Evolutionary conservation across 2,329 filamentous ascomycete genomes (phyloP), one percentile per base, ranked within the genome.

Genomic region (Calonectria hongkongensis): DNA sequence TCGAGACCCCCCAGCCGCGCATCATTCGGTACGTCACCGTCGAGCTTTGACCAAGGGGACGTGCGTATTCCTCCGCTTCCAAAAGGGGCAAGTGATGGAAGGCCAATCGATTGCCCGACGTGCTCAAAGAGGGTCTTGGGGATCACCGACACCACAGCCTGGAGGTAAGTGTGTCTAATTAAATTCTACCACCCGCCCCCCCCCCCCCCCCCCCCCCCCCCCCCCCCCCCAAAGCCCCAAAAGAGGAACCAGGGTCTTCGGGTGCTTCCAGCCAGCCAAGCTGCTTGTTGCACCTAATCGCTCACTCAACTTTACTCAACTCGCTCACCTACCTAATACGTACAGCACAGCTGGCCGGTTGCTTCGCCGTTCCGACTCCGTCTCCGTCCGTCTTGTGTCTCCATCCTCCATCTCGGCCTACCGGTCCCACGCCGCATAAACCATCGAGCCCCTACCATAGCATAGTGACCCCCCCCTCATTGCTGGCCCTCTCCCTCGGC

Each of bases 301-400:
- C 54, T 60, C 54, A 60, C 54, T 25, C 54, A 48, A 48, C 45
- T 33, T 50, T 8, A 51, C 50, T 62, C 47, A 51, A 45, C 66
- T 50, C 10, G 39, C 50, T 62, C 47, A 51, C 66, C 66, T 68
- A 62, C 66, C 66, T 33, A 68, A 68, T 62, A 63, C 56, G 66
- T 68, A 36, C 25, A 62, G 13, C 45, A 33, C 39, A 47, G 13
- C 58, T 28, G 41, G 41, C 58, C 58, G 41, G 39, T 16, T 41
- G 33, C 33, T 60, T 41, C 54, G 54, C 54, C 54, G 54, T 60
- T 60, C 54, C 54, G 54, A 41, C 54, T 60, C 54, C 54, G 54
- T 60, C 54, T 28, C 54, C 54, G 54, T 60, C 66, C 51, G 41
- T 60, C 63, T 64, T 45, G 25, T 45, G 41, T 64, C 45, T 64